These are phyloP conservation scores for Coleophoma crateriformis DNA, from an alignment of 2,329 filamentous ascomycete species.

Conservation along the genomic window DNA sequence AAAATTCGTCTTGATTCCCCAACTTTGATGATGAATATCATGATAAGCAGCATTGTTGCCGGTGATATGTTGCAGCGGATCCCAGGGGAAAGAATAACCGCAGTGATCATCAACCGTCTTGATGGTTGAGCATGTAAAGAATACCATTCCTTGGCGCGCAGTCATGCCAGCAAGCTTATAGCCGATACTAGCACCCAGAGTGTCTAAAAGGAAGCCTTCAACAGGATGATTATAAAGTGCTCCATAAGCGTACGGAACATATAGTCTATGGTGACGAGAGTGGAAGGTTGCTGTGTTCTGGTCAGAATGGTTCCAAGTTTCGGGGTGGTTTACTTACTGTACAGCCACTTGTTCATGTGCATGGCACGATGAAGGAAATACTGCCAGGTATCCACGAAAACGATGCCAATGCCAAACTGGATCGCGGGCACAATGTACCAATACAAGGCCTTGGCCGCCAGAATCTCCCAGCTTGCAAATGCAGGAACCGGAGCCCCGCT, in stretches of 20 bases:
- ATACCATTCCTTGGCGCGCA: slow-evolving; percentile 79
- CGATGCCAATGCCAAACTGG: slow-evolving; percentile 71
- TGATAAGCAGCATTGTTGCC: slow-evolving; percentile 96
- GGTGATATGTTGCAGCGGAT: slow-evolving; percentile 85
- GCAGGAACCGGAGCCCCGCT: slow-evolving; percentile 53
- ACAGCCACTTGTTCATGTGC: slow-evolving; percentile 97
- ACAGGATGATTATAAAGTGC: slow-evolving; percentile 95
- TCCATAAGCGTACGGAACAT: slow-evolving; percentile 95
- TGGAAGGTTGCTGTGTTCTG: slow-evolving; percentile 69
- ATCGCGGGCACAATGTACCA: slow-evolving; percentile 68
- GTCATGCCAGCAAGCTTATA: slow-evolving; percentile 81
- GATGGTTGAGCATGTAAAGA: slow-evolving; percentile 83
- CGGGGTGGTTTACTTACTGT: slow-evolving; percentile 56
- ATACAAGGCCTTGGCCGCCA: slow-evolving; percentile 72
- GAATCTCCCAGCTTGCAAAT: slow-evolving; percentile 80
- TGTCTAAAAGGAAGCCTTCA: slow-evolving; percentile 91
- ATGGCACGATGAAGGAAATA: slow-evolving; percentile 95
- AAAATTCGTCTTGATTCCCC: slow-evolving; percentile 97
- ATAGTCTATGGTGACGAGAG: slow-evolving; percentile 91
- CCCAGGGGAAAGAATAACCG: slow-evolving; percentile 92
- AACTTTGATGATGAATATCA: slow-evolving; percentile 97
- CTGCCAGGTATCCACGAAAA: slow-evolving; percentile 91
- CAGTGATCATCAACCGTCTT: slow-evolving; percentile 99
- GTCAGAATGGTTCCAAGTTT: too few relatives aligned
- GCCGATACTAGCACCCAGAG: slow-evolving; percentile 75